Evolutionary conservation across 176 grass and related monocot genomes (phyloP), one percentile per base, ranked within the genome.

Genomic region (Oryza glaberrima): DNA sequence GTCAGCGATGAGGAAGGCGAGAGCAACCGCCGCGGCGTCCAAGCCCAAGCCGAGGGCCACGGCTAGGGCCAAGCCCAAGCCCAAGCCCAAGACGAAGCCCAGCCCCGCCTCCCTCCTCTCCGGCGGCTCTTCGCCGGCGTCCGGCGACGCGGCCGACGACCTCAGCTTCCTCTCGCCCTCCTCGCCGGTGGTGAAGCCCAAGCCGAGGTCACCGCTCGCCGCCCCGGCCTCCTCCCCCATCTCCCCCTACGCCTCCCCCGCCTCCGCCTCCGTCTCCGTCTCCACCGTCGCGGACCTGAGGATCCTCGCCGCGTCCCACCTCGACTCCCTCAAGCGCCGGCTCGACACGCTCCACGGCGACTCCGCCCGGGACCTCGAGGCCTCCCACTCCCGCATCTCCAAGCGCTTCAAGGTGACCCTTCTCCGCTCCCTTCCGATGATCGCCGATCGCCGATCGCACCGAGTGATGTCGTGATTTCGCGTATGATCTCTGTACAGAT

Each of bases 391-490:
- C 43, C 85, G 92, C 82, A 73, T 94, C 79, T 88, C 88, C 85
- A 94, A 94, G 72, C 88, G 83, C 82, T 75, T 88, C 82, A 94
- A 94, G 92, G 88, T 94, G 32, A 63, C n/a, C 25, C 10, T 5
- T 4, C 40, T 16, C 4, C 67, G 1, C 16, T 19, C 47, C 26
- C 52, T 63, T 63, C 44, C 43, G 9, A 19, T 84, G 9, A 19
- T 84, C 73, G 19, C 49, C 9, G 16, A 15, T 13, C 15, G 65
- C 75, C 10, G 16, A 15, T 13, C 15, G 65, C 76, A 19, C 70
- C 25, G 7, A 48, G 47, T 43, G 70, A 40, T 67, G 45, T 11
- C 11, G 5, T 52, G 65, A 35, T 15, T 14, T 22, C 16, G 54
- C 22, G 47, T n/a, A 38, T 34, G 65, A n/a, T 36, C 7, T 36